These are phyloP conservation scores for Calocybe gangraenosa DNA, from an alignment of 768 basidiomycete species.

Conservation along the genomic window DNA sequence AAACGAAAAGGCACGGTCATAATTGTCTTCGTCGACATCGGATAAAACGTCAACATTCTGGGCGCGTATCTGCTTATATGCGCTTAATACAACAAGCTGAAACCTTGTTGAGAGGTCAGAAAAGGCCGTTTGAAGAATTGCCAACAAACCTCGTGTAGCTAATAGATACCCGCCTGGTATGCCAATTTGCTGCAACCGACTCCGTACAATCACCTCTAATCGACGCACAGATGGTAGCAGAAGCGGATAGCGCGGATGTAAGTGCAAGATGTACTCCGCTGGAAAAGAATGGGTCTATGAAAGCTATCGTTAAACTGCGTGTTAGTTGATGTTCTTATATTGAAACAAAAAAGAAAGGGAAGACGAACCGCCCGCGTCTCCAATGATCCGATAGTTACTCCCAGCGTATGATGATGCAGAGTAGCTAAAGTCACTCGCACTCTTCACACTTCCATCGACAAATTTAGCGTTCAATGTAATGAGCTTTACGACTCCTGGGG, in stretches of 20 bases:
- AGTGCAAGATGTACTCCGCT: conserved; percentile 62
- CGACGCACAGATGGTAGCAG: conserved; percentile 53
- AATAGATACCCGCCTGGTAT: conserved; percentile 49
- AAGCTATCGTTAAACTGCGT: conserved; percentile 34
- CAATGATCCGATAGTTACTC: conserved; percentile 52
- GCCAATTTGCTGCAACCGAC: conserved; percentile 44
- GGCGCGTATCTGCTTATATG: conserved; percentile 68
- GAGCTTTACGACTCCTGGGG: conserved; percentile 41
- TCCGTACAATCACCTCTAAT: conserved; percentile 48
- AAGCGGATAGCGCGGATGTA: conserved; percentile 57
- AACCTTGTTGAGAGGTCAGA: conserved; percentile 35
- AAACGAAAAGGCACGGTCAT: conserved; percentile 62
- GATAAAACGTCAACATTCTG: conserved; percentile 52
- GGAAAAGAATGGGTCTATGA: conserved; percentile 66
- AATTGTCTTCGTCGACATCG: conserved; percentile 67
- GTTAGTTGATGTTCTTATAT: not conserved
- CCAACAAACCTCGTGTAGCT: conserved; percentile 50
- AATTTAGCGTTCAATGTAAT: conserved; percentile 35
- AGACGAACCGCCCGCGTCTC: conserved; percentile 62
- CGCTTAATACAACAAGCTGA: conserved; percentile 66
- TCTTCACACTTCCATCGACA: conserved; percentile 41
- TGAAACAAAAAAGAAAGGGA: not conserved
- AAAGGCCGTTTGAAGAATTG: not conserved
- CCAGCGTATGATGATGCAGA: conserved; percentile 57
- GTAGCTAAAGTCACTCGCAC: conserved; percentile 61